phyloP scores from a whole-genome alignment of 2,329 filamentous ascomycete species.

The Aspergillus quadricinctus region DNA sequence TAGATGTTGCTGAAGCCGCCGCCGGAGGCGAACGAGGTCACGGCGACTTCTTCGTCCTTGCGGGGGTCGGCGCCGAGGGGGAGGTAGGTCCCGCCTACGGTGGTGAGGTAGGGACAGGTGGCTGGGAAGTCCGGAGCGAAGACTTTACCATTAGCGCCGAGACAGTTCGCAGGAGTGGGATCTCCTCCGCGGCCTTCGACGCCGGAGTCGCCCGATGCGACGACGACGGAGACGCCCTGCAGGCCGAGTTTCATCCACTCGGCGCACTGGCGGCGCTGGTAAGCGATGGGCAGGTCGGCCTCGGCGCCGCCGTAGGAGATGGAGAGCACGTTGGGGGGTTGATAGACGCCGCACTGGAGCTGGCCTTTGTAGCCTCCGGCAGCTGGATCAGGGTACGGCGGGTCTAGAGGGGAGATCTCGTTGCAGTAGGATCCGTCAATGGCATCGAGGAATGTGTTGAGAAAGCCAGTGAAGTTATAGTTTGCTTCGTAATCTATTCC shows the following conservation, averaged over 20 bases:
- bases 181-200: constrained; percentile 32
- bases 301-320: constrained; percentile 35
- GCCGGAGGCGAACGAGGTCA: constrained; percentile 36
- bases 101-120: constrained; percentile 32
- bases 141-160: constrained; percentile 29
- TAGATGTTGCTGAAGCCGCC: constrained; percentile 44
- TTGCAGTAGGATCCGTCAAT: constrained; percentile 49
- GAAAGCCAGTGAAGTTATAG: constrained; percentile 36
- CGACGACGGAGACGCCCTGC: constrained; percentile 44
- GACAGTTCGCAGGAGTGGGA: constrained; percentile 28
- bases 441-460: constrained; percentile 48
- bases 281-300: constrained; percentile 29
- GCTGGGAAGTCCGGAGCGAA: constrained; percentile 38
- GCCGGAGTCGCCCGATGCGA: constrained; percentile 46
- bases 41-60: constrained; percentile 33
- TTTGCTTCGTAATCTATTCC: constrained; percentile 35
- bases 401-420: constrained; percentile 40
- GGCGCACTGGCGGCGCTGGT: constrained; percentile 37
- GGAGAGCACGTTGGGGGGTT: constrained; percentile 30
- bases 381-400: constrained; percentile 38
- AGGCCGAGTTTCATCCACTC: constrained; percentile 50
- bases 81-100: constrained; percentile 38
- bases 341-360: constrained; percentile 43
- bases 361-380: constrained; percentile 39
- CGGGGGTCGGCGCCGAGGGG: constrained; percentile 23